A percentile compares a stretch with the other conserved stretches of the same genome.
Conservation (phyloP, 176 grass and related monocot genomes). For the Rhynchospora breviuscula region DNA sequence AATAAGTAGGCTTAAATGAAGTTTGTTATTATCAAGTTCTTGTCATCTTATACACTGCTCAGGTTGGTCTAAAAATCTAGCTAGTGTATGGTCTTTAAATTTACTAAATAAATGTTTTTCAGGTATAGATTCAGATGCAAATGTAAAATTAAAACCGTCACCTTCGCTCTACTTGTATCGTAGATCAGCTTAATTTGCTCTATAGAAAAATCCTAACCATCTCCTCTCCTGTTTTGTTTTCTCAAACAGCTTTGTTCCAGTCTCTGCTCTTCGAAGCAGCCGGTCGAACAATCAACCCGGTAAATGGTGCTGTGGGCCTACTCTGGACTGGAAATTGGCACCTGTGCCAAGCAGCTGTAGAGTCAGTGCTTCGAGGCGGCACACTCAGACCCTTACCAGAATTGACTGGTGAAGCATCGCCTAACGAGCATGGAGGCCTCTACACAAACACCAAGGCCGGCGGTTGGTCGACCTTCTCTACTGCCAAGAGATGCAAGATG, state of each 20-base stretch:
- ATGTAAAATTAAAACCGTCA: neutral
- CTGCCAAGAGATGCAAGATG: slow-evolving; percentile 26
- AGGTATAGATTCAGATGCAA: neutral
- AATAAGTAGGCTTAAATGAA: neutral
- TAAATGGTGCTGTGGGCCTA: slow-evolving; percentile 76
- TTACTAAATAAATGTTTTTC: neutral
- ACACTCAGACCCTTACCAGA: slow-evolving; percentile 44
- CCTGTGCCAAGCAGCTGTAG: slow-evolving; percentile 75
- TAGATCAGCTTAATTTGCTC: neutral
- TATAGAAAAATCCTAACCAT: neutral
- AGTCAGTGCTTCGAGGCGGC: slow-evolving; percentile 77
- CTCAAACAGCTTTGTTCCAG: slow-evolving; percentile 74
- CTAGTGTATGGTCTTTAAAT: neutral
- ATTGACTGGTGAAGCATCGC: slow-evolving; percentile 6
- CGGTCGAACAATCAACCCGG: slow-evolving; percentile 95
- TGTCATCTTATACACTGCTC: neutral
- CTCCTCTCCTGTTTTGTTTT: neutral
- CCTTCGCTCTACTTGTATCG: neutral
- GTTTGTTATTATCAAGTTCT: neutral
- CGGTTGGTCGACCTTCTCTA: slow-evolving; percentile 49
- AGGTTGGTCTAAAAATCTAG: neutral
- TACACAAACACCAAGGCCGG: slow-evolving; percentile 19
- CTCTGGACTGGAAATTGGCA: slow-evolving; percentile 78
- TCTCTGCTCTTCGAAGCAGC: slow-evolving; percentile 90
- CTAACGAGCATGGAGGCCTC: slow-evolving; percentile 3